Evolutionary conservation across 768 basidiomycete genomes (phyloP).

Genomic region (Collybia sp.): DNA sequence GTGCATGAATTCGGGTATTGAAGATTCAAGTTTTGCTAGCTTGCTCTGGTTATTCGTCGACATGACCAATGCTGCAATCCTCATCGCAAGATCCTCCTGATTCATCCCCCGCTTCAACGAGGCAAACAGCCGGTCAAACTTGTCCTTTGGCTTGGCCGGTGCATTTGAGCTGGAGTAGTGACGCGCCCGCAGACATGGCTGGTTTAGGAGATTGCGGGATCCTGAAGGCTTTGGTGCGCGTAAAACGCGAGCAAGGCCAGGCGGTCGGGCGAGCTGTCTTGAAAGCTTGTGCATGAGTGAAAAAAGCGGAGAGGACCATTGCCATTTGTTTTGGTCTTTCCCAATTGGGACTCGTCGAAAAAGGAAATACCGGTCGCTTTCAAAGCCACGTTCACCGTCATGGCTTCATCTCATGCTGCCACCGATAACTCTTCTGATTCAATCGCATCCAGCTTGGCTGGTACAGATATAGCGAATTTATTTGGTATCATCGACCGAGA

Average conservation of each 20-base stretch:
- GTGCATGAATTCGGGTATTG: slow-evolving; percentile 1
- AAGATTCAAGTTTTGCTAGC: slow-evolving; percentile 2
- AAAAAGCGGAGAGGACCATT: not conserved
- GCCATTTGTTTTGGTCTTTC: not conserved
- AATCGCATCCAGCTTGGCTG: slow-evolving; percentile 37
- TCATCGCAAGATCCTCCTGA: slow-evolving; percentile 14
- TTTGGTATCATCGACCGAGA: slow-evolving; percentile 60
- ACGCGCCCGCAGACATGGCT: slow-evolving; percentile 3
- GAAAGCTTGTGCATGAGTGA: slow-evolving; percentile 17
- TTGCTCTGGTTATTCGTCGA: slow-evolving; percentile 7
- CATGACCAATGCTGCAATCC: slow-evolving; percentile 11
- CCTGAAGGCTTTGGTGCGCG: slow-evolving; percentile 15
- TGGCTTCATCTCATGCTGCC: slow-evolving; percentile 11
- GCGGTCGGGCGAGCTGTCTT: slow-evolving; percentile 10
- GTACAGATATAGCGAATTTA: slow-evolving; percentile 48
- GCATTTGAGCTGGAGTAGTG: slow-evolving; percentile 10
- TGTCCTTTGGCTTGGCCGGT: slow-evolving; percentile 4
- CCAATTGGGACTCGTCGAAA: too few species aligned
- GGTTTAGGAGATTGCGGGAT: not conserved
- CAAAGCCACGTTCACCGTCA: not conserved
- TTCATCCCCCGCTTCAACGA: slow-evolving; percentile 14
- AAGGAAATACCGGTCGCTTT: not conserved
- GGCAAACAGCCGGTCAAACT: slow-evolving; percentile 15
- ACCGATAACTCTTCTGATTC: slow-evolving; percentile 32
- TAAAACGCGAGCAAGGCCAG: slow-evolving; percentile 20